A percentile compares a stretch with the other conserved stretches of the same genome.
Evolutionary conservation across 805 yeast genomes (phyloP).

Genomic region (Scheffersomyces coipomensis): DNA sequence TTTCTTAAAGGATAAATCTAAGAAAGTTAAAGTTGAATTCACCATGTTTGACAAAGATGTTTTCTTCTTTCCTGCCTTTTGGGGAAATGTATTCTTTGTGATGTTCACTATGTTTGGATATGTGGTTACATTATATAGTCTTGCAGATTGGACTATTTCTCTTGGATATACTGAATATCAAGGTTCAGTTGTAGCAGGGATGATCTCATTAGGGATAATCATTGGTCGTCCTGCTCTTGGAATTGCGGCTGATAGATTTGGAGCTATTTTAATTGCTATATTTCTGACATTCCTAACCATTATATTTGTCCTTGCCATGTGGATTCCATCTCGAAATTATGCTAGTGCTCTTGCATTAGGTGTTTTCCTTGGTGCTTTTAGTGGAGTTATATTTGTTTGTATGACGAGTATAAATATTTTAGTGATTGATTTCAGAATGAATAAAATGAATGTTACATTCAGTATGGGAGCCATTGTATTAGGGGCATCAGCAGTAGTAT

Average conservation of each 20-base stretch:
- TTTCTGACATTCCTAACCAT: constrained; percentile 19
- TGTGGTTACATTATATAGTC: constrained; percentile 50
- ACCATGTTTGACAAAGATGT: constrained; percentile 35
- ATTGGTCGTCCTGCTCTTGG: constrained; percentile 54
- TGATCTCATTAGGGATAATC: constrained; percentile 42
- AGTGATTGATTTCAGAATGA: constrained; percentile 57
- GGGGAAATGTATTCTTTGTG: constrained; percentile 36
- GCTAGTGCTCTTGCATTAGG: constrained; percentile 26
- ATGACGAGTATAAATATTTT: constrained; percentile 47
- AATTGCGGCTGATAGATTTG: constrained; percentile 43
- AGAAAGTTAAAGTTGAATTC: constrained; percentile 11
- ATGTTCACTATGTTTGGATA: constrained; percentile 52
- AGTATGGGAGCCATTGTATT: constrained; percentile 50
- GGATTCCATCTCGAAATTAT: constrained; percentile 34
- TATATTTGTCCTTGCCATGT: constrained; percentile 28
- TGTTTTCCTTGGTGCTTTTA: constrained; percentile 24
- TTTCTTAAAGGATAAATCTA: constrained; percentile 3
- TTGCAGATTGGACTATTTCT: constrained; percentile 57
- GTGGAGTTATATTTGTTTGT: constrained; percentile 42
- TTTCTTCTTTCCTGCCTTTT: constrained; percentile 37
- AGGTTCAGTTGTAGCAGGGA: constrained; percentile 31
- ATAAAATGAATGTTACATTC: constrained; percentile 42
- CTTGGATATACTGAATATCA: constrained; percentile 40
- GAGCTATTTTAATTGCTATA: constrained; percentile 39
- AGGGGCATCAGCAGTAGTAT: constrained; percentile 45